phyloP scores from a whole-genome alignment of 1,139 yeast genomes.

The Candida sp. region DNA sequence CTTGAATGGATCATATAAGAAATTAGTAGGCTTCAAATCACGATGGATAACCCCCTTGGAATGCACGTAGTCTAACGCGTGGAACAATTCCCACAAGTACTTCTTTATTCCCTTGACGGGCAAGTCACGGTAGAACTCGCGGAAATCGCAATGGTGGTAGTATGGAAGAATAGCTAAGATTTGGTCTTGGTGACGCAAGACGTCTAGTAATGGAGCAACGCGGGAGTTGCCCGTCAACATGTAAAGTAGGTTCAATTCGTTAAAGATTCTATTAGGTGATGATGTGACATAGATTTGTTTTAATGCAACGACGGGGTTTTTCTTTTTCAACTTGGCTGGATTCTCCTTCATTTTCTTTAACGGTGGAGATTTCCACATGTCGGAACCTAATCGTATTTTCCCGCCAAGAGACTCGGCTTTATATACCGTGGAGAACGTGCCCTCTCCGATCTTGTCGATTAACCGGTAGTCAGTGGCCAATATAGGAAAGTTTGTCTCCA shows the following conservation, averaged over 20 bases:
- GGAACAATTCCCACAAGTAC: slow-evolving; percentile 80
- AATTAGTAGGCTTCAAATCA: slow-evolving; percentile 91
- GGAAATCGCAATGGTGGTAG: slow-evolving; percentile 89
- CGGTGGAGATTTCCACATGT: slow-evolving; percentile 52
- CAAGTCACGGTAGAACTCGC: slow-evolving; percentile 82
- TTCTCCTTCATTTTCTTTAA: slow-evolving; percentile 26
- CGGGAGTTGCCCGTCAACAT: slow-evolving; percentile 68
- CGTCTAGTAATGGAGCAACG: slow-evolving; percentile 91
- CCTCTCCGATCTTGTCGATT: slow-evolving; percentile 91
- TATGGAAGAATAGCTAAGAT: slow-evolving; percentile 92
- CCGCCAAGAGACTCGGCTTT: slow-evolving; percentile 77
- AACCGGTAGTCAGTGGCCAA: slow-evolving; percentile 65
- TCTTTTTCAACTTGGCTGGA: slow-evolving; percentile 19
- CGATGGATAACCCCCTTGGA: slow-evolving; percentile 80
- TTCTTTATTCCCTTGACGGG: slow-evolving; percentile 80
- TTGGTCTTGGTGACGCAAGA: slow-evolving; percentile 86
- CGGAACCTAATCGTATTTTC: slow-evolving; percentile 39
- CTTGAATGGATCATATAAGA: slow-evolving; percentile 75
- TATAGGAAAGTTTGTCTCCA: slow-evolving; percentile 67
- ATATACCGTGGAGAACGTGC: slow-evolving; percentile 91
- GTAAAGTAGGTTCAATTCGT: slow-evolving; percentile 81
- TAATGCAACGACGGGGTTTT: slow-evolving; percentile 78
- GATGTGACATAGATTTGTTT: slow-evolving; percentile 96
- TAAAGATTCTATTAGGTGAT: slow-evolving; percentile 87
- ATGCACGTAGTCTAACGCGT: slow-evolving; percentile 79